Conservation (phyloP, 2,329 filamentous ascomycete genomes). For the Meredithiella fracta region DNA sequence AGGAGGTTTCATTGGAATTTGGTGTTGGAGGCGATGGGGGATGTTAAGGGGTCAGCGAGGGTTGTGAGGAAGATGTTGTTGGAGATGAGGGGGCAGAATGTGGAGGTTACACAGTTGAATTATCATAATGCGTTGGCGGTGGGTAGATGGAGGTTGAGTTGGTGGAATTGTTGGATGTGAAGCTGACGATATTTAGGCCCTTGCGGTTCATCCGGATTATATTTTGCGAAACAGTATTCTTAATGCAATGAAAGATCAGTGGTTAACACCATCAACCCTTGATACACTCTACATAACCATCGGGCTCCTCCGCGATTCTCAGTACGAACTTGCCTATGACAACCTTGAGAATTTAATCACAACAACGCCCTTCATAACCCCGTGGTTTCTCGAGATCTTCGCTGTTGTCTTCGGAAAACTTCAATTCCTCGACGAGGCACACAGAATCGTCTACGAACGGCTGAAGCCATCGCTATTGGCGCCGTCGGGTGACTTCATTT, state of each 20-base stretch:
- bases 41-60: conserved; percentile 48
- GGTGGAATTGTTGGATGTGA: background rate
- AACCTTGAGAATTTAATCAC: conserved; percentile 51
- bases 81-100: conserved; percentile 48
- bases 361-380: conserved; percentile 36
- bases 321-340: conserved; percentile 64
- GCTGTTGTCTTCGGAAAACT: conserved; percentile 55
- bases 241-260: conserved; percentile 55
- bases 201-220: conserved; percentile 78
- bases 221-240: conserved; percentile 55
- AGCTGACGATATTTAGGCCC: conserved; percentile 29
- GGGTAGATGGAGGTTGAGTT: conserved; percentile 15
- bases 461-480: conserved; percentile 20
- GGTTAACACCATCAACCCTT: conserved; percentile 38
- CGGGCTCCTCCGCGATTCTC: conserved; percentile 62
- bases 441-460: conserved; percentile 48
- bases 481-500: conserved; percentile 41
- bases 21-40: conserved; percentile 55
- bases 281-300: conserved; percentile 46
- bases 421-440: conserved; percentile 61
- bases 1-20: conserved; percentile 53
- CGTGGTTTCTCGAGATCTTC: conserved; percentile 67
- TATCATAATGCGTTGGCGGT: conserved; percentile 60
- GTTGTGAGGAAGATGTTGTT: conserved; percentile 46
- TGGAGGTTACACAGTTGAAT: conserved; percentile 47